Percentiles rank a stretch among this genome's conserved stretches.
Evolutionary conservation across 345 rosid species (phyloP).

Genomic region (Acer negundo): DNA sequence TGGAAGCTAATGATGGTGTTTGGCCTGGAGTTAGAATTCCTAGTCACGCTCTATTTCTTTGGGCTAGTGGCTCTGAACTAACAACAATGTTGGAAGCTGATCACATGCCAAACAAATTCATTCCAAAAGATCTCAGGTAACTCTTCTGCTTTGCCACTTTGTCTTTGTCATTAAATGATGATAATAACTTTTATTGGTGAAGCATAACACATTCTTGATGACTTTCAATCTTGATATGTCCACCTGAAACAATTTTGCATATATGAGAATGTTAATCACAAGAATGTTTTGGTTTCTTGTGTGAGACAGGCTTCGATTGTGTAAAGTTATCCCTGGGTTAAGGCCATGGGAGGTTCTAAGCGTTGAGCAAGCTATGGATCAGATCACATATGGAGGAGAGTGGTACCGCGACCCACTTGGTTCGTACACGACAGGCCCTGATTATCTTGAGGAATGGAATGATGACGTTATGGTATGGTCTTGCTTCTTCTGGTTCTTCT

Average conservation of each 20-base stretch:
- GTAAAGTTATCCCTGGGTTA: constrained; percentile 74
- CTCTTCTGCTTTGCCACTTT: background rate
- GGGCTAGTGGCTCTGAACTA: constrained; percentile 92
- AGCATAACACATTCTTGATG: background rate
- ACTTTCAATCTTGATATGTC: background rate
- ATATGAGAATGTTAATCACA: background rate
- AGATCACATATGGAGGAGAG: constrained; percentile 75
- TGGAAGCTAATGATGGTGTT: constrained; percentile 81
- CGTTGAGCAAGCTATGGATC: constrained; percentile 94
- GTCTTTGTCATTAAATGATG: constrained; percentile 3
- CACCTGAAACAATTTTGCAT: background rate
- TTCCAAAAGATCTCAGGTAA: constrained; percentile 83
- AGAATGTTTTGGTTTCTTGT: constrained; percentile 18
- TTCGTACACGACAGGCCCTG: constrained; percentile 71
- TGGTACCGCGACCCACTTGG: constrained; percentile 95
- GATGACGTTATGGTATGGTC: constrained; percentile 50
- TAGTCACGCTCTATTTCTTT: constrained; percentile 85
- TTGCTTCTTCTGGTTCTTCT: constrained; percentile 1
- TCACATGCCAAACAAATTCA: constrained; percentile 94
- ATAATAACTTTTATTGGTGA: constrained; percentile 3
- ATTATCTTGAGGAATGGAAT: constrained; percentile 74
- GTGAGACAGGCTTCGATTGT: constrained; percentile 52
- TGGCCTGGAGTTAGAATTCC: constrained; percentile 94
- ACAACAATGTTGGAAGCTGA: constrained; percentile 74
- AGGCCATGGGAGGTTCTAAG: constrained; percentile 99